Base-by-base conservation (phyloP, 169 alveolate genomes). In the Plasmodium knowlesi region DNA sequence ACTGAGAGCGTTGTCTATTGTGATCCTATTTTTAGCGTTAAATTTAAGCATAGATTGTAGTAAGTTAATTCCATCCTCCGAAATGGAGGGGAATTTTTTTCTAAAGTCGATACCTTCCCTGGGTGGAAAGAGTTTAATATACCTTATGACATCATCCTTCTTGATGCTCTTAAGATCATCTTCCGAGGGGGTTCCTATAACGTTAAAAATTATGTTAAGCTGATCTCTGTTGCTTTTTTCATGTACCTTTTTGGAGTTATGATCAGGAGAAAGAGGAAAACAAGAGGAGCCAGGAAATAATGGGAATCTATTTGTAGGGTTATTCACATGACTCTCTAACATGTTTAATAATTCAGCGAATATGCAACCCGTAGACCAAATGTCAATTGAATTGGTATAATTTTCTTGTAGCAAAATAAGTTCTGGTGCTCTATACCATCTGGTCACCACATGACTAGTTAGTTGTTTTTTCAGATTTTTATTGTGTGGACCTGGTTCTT, bases 381-480 rank as follows among this genome's bases (percentile, higher is more conserved):
- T 98, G 94, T 99, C 99, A 30, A 99, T 99, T 19, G 99, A 99
- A 73, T 98, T 99, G 16, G 99, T 98, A 96, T 99, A 99, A 95
- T 98, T 98, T 83, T 98, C 99, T 91, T 98, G 99, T 76, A 98
- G 95, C 73, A 99, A 93, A 80, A 99, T 99, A 32, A 99, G 97
- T 97, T 99, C 99, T n/a, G 99, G 99, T 2, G 99, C 99, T 50
- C 99, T 95, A 92, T 99, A 99, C 99, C 99, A 99, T 84, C 99
- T 97, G 8, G 99, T 98, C 16, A 99, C 99, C 28, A 98, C 99
- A 92, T 99, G 99, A n/a, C 99, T 99, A 19, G 99, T 98, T 85
- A 99, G 97, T 91, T 98, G 99, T 91, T 99, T 94, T 83, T 98
- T 98, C 79, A 97, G 85, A 94, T 96, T 95, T 81, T 95, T 95